Percentiles rank a stretch among this genome's conserved stretches.
Evolutionary conservation across 2,329 filamentous ascomycete genomes (phyloP).

Genomic region (Penicillium sclerotiorum): DNA sequence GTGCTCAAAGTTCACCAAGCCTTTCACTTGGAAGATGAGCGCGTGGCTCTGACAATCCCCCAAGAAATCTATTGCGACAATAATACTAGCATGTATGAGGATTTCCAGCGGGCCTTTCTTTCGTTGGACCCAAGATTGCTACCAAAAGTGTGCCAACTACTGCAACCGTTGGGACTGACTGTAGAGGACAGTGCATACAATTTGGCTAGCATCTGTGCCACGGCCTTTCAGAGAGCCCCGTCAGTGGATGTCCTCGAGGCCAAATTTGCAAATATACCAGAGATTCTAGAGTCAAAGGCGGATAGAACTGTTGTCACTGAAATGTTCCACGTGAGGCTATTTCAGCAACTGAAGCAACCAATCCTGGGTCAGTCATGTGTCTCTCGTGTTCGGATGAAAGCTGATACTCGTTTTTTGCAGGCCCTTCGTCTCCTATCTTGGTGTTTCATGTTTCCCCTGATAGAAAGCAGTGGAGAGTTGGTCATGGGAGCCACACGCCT

Average conservation of each 20-base stretch:
- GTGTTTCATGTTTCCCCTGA: not conserved
- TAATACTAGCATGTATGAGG: not conserved
- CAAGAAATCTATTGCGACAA: not conserved
- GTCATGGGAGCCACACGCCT: too few relatives aligned
- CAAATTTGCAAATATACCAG: not conserved
- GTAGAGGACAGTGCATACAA: too few relatives aligned
- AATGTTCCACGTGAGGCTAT: too few relatives aligned
- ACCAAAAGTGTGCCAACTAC: not conserved
- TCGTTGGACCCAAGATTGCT: slow-evolving; percentile 2
- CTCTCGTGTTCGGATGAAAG: not conserved
- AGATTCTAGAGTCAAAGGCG: not conserved
- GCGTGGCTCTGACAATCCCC: not conserved
- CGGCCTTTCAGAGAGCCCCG: not conserved
- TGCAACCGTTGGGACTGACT: not conserved
- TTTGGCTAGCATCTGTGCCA: not conserved
- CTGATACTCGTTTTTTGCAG: not conserved
- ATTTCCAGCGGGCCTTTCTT: slow-evolving; percentile 2
- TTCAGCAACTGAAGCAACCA: not conserved
- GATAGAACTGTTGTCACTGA: not conserved
- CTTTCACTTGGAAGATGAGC: not conserved
- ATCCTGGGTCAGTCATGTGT: not conserved
- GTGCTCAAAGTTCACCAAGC: not conserved
- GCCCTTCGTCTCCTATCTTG: not conserved
- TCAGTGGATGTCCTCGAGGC: not conserved
- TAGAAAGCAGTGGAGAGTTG: too few relatives aligned